Evolutionary conservation across 1,139 yeast genomes (phyloP).

Genomic region (Saccharomyces hybrid): DNA sequence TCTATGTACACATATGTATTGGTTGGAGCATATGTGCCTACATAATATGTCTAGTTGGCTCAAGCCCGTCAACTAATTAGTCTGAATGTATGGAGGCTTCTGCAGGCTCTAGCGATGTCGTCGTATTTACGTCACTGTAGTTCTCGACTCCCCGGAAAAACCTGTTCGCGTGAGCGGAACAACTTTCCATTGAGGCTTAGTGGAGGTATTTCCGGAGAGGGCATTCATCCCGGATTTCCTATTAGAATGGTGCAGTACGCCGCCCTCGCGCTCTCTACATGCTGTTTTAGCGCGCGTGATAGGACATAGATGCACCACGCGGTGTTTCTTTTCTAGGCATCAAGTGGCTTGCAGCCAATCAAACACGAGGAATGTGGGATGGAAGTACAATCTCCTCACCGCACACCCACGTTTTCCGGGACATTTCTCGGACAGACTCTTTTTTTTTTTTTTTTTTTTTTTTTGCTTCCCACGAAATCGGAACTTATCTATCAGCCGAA

Average conservation of each 20-base stretch:
- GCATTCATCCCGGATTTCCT: background rate
- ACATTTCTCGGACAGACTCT: background rate
- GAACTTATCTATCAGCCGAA: background rate
- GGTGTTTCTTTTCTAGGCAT: background rate
- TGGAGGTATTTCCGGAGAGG: background rate
- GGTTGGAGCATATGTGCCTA: background rate
- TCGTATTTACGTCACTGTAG: background rate
- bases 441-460: too few relatives aligned
- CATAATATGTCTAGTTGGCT: background rate
- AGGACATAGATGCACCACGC: background rate
- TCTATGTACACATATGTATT: too few relatives aligned
- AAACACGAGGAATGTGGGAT: background rate
- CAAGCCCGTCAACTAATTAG: background rate
- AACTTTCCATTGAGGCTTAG: background rate
- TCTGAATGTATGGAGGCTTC: background rate
- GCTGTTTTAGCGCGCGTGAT: background rate
- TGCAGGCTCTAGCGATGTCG: background rate
- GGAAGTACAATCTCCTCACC: background rate
- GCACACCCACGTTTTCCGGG: background rate
- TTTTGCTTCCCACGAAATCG: background rate
- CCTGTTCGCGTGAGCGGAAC: background rate
- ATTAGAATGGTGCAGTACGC: background rate
- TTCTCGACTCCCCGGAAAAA: constrained; percentile 1
- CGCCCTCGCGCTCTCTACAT: background rate
- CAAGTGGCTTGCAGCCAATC: background rate